These are phyloP conservation scores for Penicillium janthinellum DNA, from an alignment of 2,329 filamentous ascomycete species.

Conservation along the genomic window DNA sequence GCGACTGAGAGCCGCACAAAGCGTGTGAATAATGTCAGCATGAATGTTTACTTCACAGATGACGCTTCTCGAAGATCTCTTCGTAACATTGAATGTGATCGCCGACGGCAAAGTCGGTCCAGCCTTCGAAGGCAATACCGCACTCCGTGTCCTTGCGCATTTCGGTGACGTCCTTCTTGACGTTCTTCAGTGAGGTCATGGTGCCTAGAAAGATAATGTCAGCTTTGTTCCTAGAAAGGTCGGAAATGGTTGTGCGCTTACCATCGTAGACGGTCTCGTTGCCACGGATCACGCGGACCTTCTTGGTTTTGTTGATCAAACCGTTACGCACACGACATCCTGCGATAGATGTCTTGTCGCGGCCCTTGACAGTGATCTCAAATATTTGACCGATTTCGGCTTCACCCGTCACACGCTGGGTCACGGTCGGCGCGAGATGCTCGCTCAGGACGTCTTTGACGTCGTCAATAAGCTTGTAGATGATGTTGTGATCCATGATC, in stretches of 20 bases:
- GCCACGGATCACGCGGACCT: slow-evolving; percentile 71
- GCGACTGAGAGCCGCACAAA: background rate
- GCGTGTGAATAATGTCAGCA: background rate
- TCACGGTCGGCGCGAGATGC: slow-evolving; percentile 67
- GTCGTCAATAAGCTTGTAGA: slow-evolving; percentile 54
- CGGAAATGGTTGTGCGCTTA: slow-evolving; percentile 51
- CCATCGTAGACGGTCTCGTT: slow-evolving; percentile 78
- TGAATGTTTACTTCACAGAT: slow-evolving; percentile 30
- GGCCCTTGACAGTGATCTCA: slow-evolving; percentile 75
- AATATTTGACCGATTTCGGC: slow-evolving; percentile 84
- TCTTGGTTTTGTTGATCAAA: slow-evolving; percentile 61
- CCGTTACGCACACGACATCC: slow-evolving; percentile 89
- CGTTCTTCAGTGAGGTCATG: slow-evolving; percentile 80
- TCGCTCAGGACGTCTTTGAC: slow-evolving; percentile 64
- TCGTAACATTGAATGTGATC: slow-evolving; percentile 90
- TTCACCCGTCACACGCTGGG: slow-evolving; percentile 76
- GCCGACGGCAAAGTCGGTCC: slow-evolving; percentile 75
- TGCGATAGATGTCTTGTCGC: slow-evolving; percentile 73
- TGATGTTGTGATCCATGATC: slow-evolving; percentile 78
- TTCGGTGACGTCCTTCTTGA: slow-evolving; percentile 86
- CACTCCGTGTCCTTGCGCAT: slow-evolving; percentile 95
- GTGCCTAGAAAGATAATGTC: slow-evolving; percentile 57
- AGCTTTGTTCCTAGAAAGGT: background rate
- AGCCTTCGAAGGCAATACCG: slow-evolving; percentile 80
- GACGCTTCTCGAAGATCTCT: slow-evolving; percentile 71